Evolutionary conservation across 2,329 filamentous ascomycete species (phyloP), one percentile per base, ranked within the genome.

Genomic region (Parafenestella ontariensis): DNA sequence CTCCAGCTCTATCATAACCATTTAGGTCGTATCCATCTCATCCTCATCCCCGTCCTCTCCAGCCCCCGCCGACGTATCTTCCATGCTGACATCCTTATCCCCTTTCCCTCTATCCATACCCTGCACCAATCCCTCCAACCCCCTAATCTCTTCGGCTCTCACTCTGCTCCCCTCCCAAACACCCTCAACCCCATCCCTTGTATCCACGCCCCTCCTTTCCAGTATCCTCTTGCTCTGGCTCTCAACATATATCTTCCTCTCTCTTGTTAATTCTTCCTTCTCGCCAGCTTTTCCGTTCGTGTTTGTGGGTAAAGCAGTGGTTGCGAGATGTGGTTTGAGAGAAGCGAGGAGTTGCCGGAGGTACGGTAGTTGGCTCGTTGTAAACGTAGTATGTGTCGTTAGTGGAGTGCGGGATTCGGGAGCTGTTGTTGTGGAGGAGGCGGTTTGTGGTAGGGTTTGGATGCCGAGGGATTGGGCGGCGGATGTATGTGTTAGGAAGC

Each of bases 241-340:
- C 76, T 97, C 93, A 44, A 98, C 87, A 72, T 98, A 98, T 62
- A 89, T 85, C 52, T 89, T 82, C 56, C 94, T 82, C 72, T 95
- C 87, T 48, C 87, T 84, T 34, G 87, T 83, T 79, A 82, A 81
- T 48, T 80, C 76, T n/a, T 73, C 68, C 15, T 68, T 68, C 5
- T 74, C 72, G 9, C 74, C 69, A 6, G 69, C 65, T 15, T 13
- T 26, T n/a, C 20, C 48, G 8, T 13, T 58, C 2, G 58, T 54
- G 42, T 33, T 44, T 3, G 57, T 21, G 11, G 46, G 71, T 60
- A 59, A 64, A 58, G 37, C 69, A 57, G 58, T 81, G 75, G 43
- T 78, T 26, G 67, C 63, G 24, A 96, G 77, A 54, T 88, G 86
- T 0, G 90, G 87, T 57, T 87, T 81, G 31, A 96, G 79, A 11